Evolutionary conservation across 441 rosid genomes (phyloP).

Genomic region (Eruca vesicaria): DNA sequence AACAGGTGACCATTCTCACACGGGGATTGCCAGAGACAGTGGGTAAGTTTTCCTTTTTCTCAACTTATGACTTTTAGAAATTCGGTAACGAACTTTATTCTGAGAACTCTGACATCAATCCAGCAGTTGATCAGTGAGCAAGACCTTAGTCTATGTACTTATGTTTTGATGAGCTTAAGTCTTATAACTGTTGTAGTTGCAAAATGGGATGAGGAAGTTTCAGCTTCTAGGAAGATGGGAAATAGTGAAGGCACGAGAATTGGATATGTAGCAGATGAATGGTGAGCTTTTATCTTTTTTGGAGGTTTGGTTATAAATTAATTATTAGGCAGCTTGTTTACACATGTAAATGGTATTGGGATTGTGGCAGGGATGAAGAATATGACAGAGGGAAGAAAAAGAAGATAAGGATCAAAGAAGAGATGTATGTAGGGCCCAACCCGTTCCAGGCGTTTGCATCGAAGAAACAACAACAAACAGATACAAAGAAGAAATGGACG

Average conservation of each 20-base stretch:
- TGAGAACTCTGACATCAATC: constrained; percentile 1
- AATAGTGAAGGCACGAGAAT: constrained; percentile 37
- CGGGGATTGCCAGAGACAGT: constrained; percentile 55
- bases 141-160: constrained; percentile 7
- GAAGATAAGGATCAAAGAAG: constrained; percentile 55
- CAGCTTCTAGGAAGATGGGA: constrained; percentile 33
- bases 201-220: constrained; percentile 65
- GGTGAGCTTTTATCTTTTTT: constrained; percentile 50
- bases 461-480: constrained; percentile 41
- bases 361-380: constrained; percentile 76
- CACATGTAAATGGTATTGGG: background rate
- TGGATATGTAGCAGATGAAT: constrained; percentile 81
- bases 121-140: background rate
- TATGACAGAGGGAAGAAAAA: constrained; percentile 89
- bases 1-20: constrained; percentile 37
- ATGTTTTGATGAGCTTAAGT: constrained; percentile 10
- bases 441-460: constrained; percentile 70
- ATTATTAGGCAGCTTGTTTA: background rate
- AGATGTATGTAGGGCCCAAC: constrained; percentile 57
- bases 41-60: constrained; percentile 48
- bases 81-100: background rate
- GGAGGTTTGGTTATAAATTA: background rate
- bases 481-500: constrained; percentile 43
- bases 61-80: background rate
- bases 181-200: constrained; percentile 56